A percentile compares a stretch with the other conserved stretches of the same genome.
Conservation (phyloP, 2,329 filamentous ascomycete genomes). For the Fusarium sp. region DNA sequence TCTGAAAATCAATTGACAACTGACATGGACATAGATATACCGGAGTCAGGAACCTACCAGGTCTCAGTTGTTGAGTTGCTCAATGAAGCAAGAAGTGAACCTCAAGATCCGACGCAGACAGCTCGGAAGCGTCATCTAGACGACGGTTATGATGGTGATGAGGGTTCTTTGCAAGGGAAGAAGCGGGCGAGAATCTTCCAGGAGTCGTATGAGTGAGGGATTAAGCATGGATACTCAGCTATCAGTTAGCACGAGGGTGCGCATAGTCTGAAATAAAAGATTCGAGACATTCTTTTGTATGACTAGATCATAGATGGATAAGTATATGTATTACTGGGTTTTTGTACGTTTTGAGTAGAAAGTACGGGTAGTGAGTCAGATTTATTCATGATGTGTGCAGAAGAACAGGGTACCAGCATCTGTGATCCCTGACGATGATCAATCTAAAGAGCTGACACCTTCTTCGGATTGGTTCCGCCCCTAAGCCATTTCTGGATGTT, state of each 20-base stretch:
- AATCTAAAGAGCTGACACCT: not conserved
- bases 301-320: not conserved
- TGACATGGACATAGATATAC: not conserved
- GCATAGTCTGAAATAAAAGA: not conserved
- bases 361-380: not conserved
- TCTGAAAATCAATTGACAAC: not conserved
- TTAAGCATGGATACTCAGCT: too few relatives aligned
- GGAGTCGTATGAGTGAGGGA: too few relatives aligned
- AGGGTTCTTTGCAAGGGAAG: fast-evolving
- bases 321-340: fast-evolving
- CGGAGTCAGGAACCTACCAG: not conserved
- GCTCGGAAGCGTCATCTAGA: not conserved
- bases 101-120: not conserved
- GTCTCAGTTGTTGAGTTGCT: not conserved
- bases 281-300: not conserved
- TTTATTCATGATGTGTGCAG: not conserved
- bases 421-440: not conserved
- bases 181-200: not conserved
- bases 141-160: not conserved
- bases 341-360: not conserved
- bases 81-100: not conserved
- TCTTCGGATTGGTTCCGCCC: not conserved
- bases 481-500: not conserved
- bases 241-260: too few relatives aligned
- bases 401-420: not conserved